Evolutionary conservation across 139 green algal species (phyloP), one percentile per base, ranked within the genome.

Genomic region (Micractinium sp.): DNA sequence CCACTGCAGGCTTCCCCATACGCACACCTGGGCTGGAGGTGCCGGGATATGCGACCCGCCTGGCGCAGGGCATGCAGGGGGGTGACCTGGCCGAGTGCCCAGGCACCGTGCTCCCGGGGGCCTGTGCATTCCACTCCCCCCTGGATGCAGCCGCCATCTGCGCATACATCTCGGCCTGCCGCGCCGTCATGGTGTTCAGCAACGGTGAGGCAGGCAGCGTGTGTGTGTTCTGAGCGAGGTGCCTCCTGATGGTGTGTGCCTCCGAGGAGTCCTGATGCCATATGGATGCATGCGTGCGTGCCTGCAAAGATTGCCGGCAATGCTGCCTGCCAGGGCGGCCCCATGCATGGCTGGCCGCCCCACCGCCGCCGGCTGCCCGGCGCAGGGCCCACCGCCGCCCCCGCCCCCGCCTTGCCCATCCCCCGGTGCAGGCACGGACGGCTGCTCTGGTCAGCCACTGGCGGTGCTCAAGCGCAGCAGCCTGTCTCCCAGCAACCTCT

Each of bases 391-490:
- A n/a, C n/a, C n/a, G n/a, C 7, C 47, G 9, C 47, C 47, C 47
- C 47, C 47, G 47, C 47, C 47, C 47, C 47, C n/a, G n/a, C n/a
- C 47, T 56, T 56, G 47, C 47, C 47, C 47, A 5, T 56, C 47
- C 47, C 47, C 63, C 20, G 2, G 63, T 23, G 74, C 74, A 80
- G 74, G 74, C 74, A 80, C 20, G 0, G 74, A 80, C 35, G 74
- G 74, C 15, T 80, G 74, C 35, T 38, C n/a, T 15, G 74, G 16
- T 14, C n/a, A 14, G 35, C 35, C 33, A 13, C 1, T 80, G 7
- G 74, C 74, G 33, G 14, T 80, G 74, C 74, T 80, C 16, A 80
- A 80, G 74, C 74, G 74, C 74, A 47, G n/a, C 74, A 80, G 36
- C 74, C 74, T 80, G 14, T 3, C 74, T 0, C 74, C 74, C 36